Base-by-base conservation (phyloP, 352 stramenopile species). In the Salisapilia sapeloensis region DNA sequence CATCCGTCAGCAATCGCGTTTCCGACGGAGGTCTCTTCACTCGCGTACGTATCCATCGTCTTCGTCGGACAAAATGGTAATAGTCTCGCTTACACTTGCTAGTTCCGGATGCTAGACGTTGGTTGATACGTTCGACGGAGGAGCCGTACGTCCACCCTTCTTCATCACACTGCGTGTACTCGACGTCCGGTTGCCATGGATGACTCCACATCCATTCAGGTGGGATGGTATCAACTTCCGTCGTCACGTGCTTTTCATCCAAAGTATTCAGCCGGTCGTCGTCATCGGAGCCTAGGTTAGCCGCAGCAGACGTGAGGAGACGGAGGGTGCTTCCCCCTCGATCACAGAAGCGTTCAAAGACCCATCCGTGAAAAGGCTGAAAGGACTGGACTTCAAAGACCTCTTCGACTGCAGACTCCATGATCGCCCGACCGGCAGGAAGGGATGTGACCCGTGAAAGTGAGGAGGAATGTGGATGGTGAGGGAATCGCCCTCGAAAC, bases 81-180 rank as follows among this genome's bases (percentile, higher is more conserved):
- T 75, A 82, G 20, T 75, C 59, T 10, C 60, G 60, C 43, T 84
- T 87, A 29, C 56, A 46, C 28, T 75, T 80, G 38, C 56, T 78
- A 6, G 65, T 84, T 24, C 75, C 75, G 25, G 82, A 61, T 1
- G 75, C 75, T 4, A 91, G 39, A 2, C 67, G 66, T 17, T 66
- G 70, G 50, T 87, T 91, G 35, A 91, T 87, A 18, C 71, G 60
- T 23, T 56, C 56, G 33, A 91, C 79, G 15, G 69, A 83, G 20
- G 70, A 84, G 38, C 75, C 75, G 51, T 91, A 91, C 32, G 56
- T 67, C 75, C 75, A 91, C 22, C 70, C 71, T 46, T 91, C 69
- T 24, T 84, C 64, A 29, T 90, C 74, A 38, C 74, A 86, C 43
- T 78, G 56, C 29, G 71, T 78, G 42, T 83, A 90, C 36, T 81